Conservation (phyloP, 768 basidiomycete genomes). For the Sutorius australiensis region DNA sequence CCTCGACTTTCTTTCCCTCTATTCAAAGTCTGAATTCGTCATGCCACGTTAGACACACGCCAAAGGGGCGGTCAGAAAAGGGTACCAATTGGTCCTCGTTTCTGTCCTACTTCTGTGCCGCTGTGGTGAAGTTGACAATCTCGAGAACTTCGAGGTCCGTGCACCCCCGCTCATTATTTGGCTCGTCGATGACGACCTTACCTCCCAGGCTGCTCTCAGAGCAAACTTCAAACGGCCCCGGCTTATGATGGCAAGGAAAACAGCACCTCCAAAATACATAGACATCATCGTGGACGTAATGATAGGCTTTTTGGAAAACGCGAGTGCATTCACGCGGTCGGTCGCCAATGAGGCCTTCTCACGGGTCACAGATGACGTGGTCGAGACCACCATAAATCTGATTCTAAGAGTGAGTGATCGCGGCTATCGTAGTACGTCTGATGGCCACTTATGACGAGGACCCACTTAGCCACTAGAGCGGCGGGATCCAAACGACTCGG, state of each 20-base stretch:
- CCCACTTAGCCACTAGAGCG: conserved; percentile 75
- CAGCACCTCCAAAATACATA: conserved; percentile 49
- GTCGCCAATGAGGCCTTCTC: conserved; percentile 80
- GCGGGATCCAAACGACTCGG: conserved; percentile 55
- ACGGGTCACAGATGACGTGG: conserved; percentile 61
- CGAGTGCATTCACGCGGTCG: conserved; percentile 73
- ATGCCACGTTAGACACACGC: conserved; percentile 8
- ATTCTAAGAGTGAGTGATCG: conserved; percentile 66
- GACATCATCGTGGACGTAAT: conserved; percentile 87
- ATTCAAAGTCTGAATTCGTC: not conserved
- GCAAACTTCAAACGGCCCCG: conserved; percentile 53
- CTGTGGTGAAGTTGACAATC: conserved; percentile 58
- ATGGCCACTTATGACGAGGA: not conserved
- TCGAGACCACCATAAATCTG: conserved; percentile 70
- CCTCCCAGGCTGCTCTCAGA: conserved; percentile 54
- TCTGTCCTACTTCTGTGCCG: conserved; percentile 71
- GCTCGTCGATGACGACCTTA: not conserved
- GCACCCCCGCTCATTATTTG: not conserved
- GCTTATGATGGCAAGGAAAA: conserved; percentile 38
- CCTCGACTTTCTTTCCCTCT: not conserved
- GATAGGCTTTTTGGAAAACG: conserved; percentile 84
- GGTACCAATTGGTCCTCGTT: conserved; percentile 66
- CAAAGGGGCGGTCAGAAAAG: conserved; percentile 42
- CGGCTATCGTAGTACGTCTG: not conserved
- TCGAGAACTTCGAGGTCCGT: conserved; percentile 61